A percentile compares a stretch with the other conserved stretches of the same genome.
phyloP scores from a whole-genome alignment of 2,329 filamentous ascomycete species.

The Dryadomyces quercus-mongolicae region DNA sequence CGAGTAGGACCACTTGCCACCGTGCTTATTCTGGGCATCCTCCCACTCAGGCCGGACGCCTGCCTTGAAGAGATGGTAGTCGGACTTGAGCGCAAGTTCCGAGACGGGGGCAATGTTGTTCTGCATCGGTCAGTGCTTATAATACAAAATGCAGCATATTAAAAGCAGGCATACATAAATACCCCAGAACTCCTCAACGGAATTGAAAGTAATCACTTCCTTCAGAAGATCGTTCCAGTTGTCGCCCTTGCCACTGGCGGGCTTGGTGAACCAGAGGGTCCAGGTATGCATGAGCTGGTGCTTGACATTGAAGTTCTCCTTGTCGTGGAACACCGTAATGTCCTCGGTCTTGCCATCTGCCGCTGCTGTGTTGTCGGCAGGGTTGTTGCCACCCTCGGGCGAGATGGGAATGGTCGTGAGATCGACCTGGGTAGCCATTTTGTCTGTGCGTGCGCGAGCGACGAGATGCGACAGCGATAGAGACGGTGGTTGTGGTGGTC shows the following conservation, averaged over 20 bases:
- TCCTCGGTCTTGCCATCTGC: slow-evolving; percentile 43
- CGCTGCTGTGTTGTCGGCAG: slow-evolving; percentile 26
- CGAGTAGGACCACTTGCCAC: slow-evolving; percentile 96
- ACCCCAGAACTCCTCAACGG: slow-evolving; percentile 98
- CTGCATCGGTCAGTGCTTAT: slow-evolving; percentile 31
- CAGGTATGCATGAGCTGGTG: slow-evolving; percentile 95
- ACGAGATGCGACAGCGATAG: neutral
- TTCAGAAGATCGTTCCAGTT: slow-evolving; percentile 98
- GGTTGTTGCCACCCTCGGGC: slow-evolving; percentile 49
- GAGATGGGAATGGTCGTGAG: slow-evolving; percentile 57
- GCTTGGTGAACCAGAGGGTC: slow-evolving; percentile 99
- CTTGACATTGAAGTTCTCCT: slow-evolving; percentile 99
- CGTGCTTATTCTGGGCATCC: slow-evolving; percentile 96
- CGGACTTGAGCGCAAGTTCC: slow-evolving; percentile 91
- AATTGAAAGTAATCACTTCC: slow-evolving; percentile 97
- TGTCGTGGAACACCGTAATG: slow-evolving; percentile 94
- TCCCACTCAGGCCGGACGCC: slow-evolving; percentile 98
- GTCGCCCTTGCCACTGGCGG: slow-evolving; percentile 90
- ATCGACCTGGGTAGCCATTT: slow-evolving; percentile 47
- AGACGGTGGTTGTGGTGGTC: neutral
- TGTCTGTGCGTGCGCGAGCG: neutral
- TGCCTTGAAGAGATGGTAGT: slow-evolving; percentile 98
- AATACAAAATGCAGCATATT: neutral
- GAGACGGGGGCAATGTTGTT: slow-evolving; percentile 98
- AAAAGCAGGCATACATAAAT: slow-evolving; percentile 65